phyloP scores from a whole-genome alignment of 306 rosid species.

The Nissolia schottii region DNA sequence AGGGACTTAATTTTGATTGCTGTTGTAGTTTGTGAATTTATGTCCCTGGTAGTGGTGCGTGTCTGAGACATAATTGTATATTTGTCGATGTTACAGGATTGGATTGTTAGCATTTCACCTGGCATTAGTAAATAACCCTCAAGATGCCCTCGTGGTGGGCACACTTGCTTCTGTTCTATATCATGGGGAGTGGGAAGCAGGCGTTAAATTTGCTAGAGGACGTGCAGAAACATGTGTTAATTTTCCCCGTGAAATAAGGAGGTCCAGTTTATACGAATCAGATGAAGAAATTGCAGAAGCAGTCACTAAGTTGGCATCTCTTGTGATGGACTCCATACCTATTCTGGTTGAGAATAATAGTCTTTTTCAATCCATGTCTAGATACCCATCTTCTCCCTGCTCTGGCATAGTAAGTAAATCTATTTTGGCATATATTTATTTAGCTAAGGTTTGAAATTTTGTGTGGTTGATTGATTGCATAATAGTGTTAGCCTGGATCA shows the following conservation, averaged over 20 bases:
- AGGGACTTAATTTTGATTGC: neutral
- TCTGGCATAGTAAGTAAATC: constrained; percentile 54
- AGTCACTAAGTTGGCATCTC: constrained; percentile 62
- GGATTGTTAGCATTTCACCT: constrained; percentile 80
- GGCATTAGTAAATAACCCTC: constrained; percentile 66
- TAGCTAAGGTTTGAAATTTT: constrained; percentile 14
- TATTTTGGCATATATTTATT: neutral
- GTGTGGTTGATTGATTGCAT: constrained; percentile 9
- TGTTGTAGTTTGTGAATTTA: constrained; percentile 16
- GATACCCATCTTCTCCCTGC: constrained; percentile 32
- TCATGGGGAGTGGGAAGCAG: constrained; percentile 69
- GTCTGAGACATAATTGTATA: constrained; percentile 24
- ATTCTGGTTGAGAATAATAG: constrained; percentile 28
- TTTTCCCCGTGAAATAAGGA: constrained; percentile 67
- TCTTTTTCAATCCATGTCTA: constrained; percentile 41
- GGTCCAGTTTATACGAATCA: constrained; percentile 36
- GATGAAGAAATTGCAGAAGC: constrained; percentile 58
- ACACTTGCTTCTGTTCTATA: constrained; percentile 76
- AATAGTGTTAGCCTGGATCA: constrained; percentile 14
- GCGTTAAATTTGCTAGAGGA: constrained; percentile 66
- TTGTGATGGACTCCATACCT: constrained; percentile 38
- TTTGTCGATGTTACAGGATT: constrained; percentile 54
- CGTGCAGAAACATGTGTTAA: constrained; percentile 32
- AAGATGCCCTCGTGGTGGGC: constrained; percentile 58
- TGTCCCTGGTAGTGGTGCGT: neutral